A percentile compares a stretch with the other conserved stretches of the same genome.
phyloP scores from a whole-genome alignment of 768 basidiomycete species.

The Suillus occidentalis region DNA sequence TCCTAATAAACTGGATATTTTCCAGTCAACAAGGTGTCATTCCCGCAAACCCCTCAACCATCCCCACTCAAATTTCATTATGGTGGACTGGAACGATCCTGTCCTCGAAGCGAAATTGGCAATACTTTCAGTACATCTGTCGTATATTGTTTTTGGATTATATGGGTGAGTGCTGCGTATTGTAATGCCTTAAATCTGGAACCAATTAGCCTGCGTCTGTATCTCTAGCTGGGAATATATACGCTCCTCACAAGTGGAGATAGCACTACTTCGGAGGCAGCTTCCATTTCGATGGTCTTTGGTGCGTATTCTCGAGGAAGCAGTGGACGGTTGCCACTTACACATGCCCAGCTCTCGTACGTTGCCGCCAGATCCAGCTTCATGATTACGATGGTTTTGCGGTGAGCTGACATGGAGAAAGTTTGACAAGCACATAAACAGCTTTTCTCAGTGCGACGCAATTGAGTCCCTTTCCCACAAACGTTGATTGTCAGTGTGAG shows the following conservation, averaged over 20 bases:
- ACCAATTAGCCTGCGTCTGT: no score
- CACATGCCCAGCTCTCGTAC: not conserved
- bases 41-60: not conserved
- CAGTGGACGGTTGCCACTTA: not conserved
- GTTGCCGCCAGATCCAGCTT: not conserved
- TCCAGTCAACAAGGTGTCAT: not conserved
- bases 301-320: not conserved
- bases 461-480: not conserved
- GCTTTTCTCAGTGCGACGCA: not conserved
- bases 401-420: not conserved
- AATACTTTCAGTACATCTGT: not conserved
- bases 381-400: not conserved
- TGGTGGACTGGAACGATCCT: not conserved
- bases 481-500: not conserved
- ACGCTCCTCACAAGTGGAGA: not conserved
- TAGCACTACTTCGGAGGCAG: not conserved
- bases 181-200: not conserved
- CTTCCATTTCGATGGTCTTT: not conserved
- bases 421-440: not conserved
- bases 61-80: not conserved
- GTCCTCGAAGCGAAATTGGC: not conserved
- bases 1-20: not conserved
- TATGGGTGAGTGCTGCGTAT: not conserved
- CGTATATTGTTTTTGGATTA: not conserved
- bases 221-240: slow-evolving; percentile 2